Conservation (phyloP, 164 flowering plant genomes). For the Tetrastigma voinierianum region DNA sequence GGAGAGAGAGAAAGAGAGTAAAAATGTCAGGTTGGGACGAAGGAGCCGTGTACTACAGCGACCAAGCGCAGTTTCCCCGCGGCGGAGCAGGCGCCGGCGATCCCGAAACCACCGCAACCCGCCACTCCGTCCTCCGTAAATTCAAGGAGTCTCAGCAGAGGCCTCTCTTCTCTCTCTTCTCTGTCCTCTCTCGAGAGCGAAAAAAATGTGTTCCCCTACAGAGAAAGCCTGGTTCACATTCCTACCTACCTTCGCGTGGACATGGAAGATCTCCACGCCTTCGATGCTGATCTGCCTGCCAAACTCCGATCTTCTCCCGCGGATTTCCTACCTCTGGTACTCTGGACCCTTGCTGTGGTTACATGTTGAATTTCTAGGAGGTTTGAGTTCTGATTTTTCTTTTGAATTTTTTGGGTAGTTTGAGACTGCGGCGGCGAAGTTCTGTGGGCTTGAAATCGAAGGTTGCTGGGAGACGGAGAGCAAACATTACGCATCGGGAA, state of each 20-base stretch:
- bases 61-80: constrained; percentile 90
- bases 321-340: constrained; percentile 83
- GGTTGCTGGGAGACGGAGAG: constrained; percentile 80
- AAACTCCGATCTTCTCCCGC: constrained; percentile 84
- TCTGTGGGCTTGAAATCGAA: constrained; percentile 63
- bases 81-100: constrained; percentile 42
- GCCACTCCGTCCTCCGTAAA: constrained; percentile 64
- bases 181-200: too few relatives aligned
- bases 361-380: not conserved
- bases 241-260: constrained; percentile 58
- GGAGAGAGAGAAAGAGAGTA: constrained; percentile 9
- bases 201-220: constrained; percentile 70
- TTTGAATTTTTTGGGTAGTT: constrained; percentile 43
- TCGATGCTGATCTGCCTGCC: constrained; percentile 70
- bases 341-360: not conserved
- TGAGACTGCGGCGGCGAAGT: constrained; percentile 87
- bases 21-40: constrained; percentile 99
- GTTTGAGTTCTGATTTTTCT: not conserved
- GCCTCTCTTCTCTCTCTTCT: too few relatives aligned
- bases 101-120: constrained; percentile 41
- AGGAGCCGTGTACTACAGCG: constrained; percentile 93
- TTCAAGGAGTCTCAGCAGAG: constrained; percentile 87
- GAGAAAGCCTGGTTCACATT: constrained; percentile 80
- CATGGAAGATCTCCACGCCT: constrained; percentile 75
- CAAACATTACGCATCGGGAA: too few relatives aligned